Percentiles rank a stretch among this genome's conserved stretches.
phyloP scores from a whole-genome alignment of 192 early-diverging fungal genomes.

The Umbelopsis sp. region DNA sequence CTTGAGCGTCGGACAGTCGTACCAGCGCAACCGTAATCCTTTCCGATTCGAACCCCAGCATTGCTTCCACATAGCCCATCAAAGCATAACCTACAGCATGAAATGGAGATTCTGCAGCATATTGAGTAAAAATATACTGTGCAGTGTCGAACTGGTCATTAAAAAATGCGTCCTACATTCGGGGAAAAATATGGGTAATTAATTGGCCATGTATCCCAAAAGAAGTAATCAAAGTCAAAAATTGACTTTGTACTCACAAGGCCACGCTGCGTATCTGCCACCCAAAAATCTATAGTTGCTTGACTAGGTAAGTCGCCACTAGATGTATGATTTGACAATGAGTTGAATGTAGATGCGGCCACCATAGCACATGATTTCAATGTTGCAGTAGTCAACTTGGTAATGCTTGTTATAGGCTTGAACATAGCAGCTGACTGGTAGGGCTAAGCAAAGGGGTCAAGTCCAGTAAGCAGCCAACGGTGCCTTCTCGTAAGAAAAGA shows the following conservation, averaged over 20 bases:
- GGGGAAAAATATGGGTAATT: neutral
- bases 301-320: constrained; percentile 3
- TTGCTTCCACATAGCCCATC: constrained; percentile 43
- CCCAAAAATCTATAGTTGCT: constrained; percentile 19
- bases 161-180: constrained; percentile 35
- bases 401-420: constrained; percentile 18
- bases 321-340: neutral
- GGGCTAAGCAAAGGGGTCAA: neutral
- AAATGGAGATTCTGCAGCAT: constrained; percentile 35
- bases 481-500: neutral
- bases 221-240: neutral
- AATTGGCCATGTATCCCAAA: neutral
- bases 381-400: constrained; percentile 20
- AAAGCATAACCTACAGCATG: constrained; percentile 42
- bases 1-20: constrained; percentile 26
- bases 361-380: constrained; percentile 5
- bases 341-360: constrained; percentile 12
- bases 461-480: no score
- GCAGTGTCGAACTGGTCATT: constrained; percentile 39
- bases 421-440: constrained; percentile 8
- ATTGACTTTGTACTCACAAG: constrained; percentile 13
- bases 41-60: constrained; percentile 34
- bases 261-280: constrained; percentile 25
- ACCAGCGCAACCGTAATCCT: constrained; percentile 30
- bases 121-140: constrained; percentile 27